Evolutionary conservation across 1,139 yeast genomes (phyloP), one percentile per base, ranked within the genome.

Genomic region (Sugiyamaella pinicola): DNA sequence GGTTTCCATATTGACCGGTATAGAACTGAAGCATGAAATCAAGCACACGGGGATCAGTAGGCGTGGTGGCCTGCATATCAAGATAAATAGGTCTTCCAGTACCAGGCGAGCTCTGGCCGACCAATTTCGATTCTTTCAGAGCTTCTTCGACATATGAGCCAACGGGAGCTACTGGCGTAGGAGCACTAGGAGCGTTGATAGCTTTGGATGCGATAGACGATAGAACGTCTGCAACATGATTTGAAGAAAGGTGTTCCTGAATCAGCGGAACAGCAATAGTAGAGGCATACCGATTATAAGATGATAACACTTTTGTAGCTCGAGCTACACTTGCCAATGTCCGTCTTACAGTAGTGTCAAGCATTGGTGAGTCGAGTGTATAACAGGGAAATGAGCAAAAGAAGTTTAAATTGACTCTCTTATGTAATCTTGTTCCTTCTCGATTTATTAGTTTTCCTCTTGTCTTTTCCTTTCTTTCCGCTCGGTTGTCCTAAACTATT

Each of bases 51-150:
- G 99, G 99, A 68, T 93, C 99, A 3, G 95, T 88, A 13, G 98
- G 99, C 0, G 99, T 93, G 0, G 99, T 93, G 26, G 99, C 98
- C 70, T 91, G 98, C 80, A 90, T 89, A 67, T 91, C 98, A 67
- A 91, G 75, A 70, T 91, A 91, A 57, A 91, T 91, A 4, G 98
- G 97, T 64, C 96, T 80, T 10, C 66, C 68, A 8, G 59, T 54
- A 8, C 60, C 60, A 5, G 58, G 55, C 12, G 60, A 44, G 26
- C 52, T 47, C 12, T 49, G 49, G 21, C 53, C 61, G 5, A 51
- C 57, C 28, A 60, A 41, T 48, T 58, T 54, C 15, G 61, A 53
- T 28, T 61, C 63, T 51, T 60, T 55, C 15, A 62, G 49, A 2
- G 57, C 59, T 46, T 58, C 59, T 13, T 55, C 61, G 22, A 62